phyloP scores from a whole-genome alignment of 2,329 filamentous ascomycete genomes.

The Nothomitra cinnamomea region DNA sequence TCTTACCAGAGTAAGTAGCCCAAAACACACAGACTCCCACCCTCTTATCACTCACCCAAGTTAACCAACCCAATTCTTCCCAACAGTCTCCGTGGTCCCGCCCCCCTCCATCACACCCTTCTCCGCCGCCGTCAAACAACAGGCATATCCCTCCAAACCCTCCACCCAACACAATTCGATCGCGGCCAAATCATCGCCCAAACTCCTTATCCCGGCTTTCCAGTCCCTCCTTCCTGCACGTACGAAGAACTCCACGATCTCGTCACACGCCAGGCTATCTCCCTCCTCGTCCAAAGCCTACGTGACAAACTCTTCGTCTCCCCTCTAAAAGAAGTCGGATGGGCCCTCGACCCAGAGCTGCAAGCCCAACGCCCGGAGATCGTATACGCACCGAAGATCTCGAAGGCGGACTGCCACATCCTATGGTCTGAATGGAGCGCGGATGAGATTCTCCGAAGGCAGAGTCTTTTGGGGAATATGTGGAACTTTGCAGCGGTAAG shows the following conservation, averaged over 20 bases:
- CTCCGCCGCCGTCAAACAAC: constrained; percentile 42
- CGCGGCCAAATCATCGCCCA: constrained; percentile 60
- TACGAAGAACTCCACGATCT: constrained; percentile 32
- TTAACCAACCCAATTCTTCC: constrained; percentile 4
- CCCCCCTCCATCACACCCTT: constrained; percentile 75
- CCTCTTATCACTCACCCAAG: neutral
- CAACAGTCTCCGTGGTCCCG: constrained; percentile 58
- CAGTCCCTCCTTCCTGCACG: constrained; percentile 32
- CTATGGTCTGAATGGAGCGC: constrained; percentile 38
- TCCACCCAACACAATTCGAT: constrained; percentile 63
- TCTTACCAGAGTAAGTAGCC: constrained; percentile 68
- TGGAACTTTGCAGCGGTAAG: constrained; percentile 36
- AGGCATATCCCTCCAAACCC: constrained; percentile 74
- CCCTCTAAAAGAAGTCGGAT: constrained; percentile 29
- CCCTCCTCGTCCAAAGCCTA: constrained; percentile 53
- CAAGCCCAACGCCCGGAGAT: constrained; percentile 14
- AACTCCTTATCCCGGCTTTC: constrained; percentile 37
- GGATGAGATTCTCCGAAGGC: constrained; percentile 36
- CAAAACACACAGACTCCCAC: too few species aligned
- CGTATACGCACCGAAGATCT: constrained; percentile 56
- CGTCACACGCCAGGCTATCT: constrained; percentile 47
- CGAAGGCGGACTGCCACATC: constrained; percentile 43
- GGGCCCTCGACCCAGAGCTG: constrained; percentile 14
- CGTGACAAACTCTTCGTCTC: constrained; percentile 45
- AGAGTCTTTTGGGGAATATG: constrained; percentile 44